A percentile compares a stretch with the other conserved stretches of the same genome.
Conservation (phyloP, 2,329 filamentous ascomycete species). For the Bipolaris cookei region DNA sequence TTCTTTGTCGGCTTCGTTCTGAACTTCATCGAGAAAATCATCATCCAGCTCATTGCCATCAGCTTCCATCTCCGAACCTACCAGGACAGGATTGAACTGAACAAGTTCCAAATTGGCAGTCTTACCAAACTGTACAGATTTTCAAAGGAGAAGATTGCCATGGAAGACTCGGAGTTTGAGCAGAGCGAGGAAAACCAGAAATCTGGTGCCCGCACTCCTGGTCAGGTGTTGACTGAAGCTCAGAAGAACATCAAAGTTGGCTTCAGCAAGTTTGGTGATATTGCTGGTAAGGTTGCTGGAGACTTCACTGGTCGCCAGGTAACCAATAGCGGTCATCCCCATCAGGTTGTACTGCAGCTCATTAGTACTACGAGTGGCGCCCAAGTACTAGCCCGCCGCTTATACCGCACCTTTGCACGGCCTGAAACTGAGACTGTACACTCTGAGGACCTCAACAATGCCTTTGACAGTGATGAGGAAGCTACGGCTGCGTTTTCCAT, state of each 20-base stretch:
- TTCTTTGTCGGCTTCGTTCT: conserved; percentile 80
- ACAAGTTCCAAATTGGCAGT: conserved; percentile 84
- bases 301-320: conserved; percentile 83
- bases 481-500: conserved; percentile 87
- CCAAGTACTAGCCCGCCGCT: conserved; percentile 82
- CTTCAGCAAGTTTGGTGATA: conserved; percentile 80
- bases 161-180: conserved; percentile 79
- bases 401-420: conserved; percentile 85
- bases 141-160: conserved; percentile 68
- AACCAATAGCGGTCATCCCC: conserved; percentile 74
- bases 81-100: conserved; percentile 85
- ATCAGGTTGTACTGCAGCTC: conserved; percentile 82
- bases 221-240: conserved; percentile 70
- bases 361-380: conserved; percentile 74
- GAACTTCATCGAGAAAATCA: conserved; percentile 89
- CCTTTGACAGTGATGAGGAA: conserved; percentile 83
- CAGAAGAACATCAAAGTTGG: conserved; percentile 77
- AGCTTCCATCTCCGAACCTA: conserved; percentile 93
- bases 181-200: conserved; percentile 53
- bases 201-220: conserved; percentile 75
- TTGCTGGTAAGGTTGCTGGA: conserved; percentile 84
- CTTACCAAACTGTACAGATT: conserved; percentile 69
- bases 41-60: conserved; percentile 93
- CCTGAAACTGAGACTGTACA: conserved; percentile 77
- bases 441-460: conserved; percentile 76